These are phyloP conservation scores for Cucurbita moschata DNA, from an alignment of 306 rosid genomes.

Conservation along the genomic window DNA sequence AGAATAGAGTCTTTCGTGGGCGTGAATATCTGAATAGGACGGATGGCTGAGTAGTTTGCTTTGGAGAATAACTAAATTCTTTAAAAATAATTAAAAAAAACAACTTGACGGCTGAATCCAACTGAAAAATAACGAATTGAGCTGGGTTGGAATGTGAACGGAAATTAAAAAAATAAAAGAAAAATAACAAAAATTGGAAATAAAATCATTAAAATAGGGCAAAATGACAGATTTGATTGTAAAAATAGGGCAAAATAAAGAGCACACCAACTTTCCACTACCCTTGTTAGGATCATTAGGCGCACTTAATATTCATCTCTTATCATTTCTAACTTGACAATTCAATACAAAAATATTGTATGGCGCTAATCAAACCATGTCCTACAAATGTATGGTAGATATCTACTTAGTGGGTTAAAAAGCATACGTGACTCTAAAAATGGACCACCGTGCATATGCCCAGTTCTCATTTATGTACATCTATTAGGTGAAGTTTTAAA, in stretches of 20 bases:
- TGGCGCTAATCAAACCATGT: not conserved
- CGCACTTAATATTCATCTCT: not conserved
- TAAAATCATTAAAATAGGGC: not conserved
- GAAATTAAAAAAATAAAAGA: too few relatives aligned
- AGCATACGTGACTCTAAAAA: not conserved
- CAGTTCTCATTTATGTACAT: not conserved
- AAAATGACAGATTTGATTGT: not conserved
- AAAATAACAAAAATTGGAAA: not conserved
- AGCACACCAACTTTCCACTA: constrained; percentile 1
- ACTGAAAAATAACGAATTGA: too few relatives aligned
- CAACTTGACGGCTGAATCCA: too few relatives aligned
- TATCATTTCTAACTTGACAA: constrained; percentile 2
- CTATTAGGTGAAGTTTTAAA: too few relatives aligned
- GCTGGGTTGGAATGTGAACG: too few relatives aligned
- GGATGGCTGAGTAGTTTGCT: too few relatives aligned
- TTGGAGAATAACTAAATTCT: too few relatives aligned
- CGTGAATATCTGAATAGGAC: too few relatives aligned
- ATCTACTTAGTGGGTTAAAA: not conserved
- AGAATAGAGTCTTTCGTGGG: too few relatives aligned
- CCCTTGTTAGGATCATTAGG: not conserved
- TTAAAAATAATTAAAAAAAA: too few relatives aligned
- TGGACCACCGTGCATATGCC: not conserved
- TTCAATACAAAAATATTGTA: not conserved
- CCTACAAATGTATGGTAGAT: too few relatives aligned
- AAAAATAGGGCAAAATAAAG: not conserved